Evolutionary conservation across 2,329 filamentous ascomycete species (phyloP).

Genomic region (Zarea fungicola): DNA sequence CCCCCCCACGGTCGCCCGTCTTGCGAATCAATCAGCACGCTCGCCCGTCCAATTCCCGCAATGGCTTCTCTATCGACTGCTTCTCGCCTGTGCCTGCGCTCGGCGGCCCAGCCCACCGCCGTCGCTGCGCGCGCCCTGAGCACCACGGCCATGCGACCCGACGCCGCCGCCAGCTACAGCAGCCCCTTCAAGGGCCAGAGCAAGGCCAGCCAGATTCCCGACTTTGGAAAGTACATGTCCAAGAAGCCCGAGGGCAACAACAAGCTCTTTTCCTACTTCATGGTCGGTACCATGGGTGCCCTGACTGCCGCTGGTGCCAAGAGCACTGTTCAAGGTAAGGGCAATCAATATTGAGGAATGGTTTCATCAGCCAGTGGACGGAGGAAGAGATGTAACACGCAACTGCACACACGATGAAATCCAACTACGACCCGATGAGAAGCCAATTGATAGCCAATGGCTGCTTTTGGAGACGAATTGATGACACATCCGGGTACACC

Average conservation of each 20-base stretch:
- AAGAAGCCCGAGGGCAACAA: conserved; percentile 60
- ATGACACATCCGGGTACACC: no score
- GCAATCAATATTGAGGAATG: not conserved
- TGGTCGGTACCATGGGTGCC: conserved; percentile 93
- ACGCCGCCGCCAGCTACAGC: conserved; percentile 45
- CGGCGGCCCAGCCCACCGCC: conserved; percentile 37
- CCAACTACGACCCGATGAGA: not conserved
- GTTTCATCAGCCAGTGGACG: not conserved
- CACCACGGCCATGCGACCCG: conserved; percentile 46
- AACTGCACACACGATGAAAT: not conserved
- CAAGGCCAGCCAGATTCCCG: conserved; percentile 68
- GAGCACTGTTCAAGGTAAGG: conserved; percentile 94
- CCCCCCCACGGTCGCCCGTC: conserved; percentile 17
- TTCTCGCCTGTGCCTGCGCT: conserved; percentile 65
- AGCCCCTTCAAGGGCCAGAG: conserved; percentile 59
- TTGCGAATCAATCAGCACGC: conserved; percentile 3
- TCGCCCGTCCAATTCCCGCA: conserved; percentile 18
- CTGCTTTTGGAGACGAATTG: not conserved
- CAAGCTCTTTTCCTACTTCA: conserved; percentile 94
- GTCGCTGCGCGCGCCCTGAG: conserved; percentile 50
- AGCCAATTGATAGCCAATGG: conserved; percentile 8
- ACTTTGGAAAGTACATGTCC: conserved; percentile 83
- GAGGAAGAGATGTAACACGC: not conserved
- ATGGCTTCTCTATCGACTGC: conserved; percentile 67
- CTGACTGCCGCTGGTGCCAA: conserved; percentile 91